A percentile compares a stretch with the other conserved stretches of the same genome.
These are phyloP conservation scores for Rhodocollybia butyracea DNA, from an alignment of 768 basidiomycete genomes.

Conservation along the genomic window DNA sequence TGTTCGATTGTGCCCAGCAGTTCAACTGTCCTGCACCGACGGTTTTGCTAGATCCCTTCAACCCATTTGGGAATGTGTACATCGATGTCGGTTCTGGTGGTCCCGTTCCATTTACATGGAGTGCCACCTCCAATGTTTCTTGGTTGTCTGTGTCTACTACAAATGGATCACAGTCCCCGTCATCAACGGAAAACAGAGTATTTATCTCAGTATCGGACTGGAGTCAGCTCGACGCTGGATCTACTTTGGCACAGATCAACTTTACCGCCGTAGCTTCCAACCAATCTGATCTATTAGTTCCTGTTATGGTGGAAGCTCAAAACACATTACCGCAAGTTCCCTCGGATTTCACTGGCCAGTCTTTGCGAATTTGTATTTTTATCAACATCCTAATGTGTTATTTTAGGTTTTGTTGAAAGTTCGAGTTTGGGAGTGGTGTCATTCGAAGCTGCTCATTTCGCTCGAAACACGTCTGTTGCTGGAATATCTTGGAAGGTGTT, in stretches of 20 bases:
- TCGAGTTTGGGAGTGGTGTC: conserved; percentile 55
- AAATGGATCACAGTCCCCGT: conserved; percentile 46
- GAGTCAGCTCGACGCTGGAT: conserved; percentile 38
- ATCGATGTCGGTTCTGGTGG: conserved; percentile 64
- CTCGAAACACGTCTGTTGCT: conserved; percentile 42
- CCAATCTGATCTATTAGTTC: conserved; percentile 31
- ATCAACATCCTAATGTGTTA: neutral
- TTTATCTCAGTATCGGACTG: conserved; percentile 55
- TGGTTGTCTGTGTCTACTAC: conserved; percentile 51
- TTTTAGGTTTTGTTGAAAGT: conserved; percentile 53
- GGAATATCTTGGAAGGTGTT: conserved; percentile 58
- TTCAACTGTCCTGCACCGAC: conserved; percentile 50
- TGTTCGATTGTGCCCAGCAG: conserved; percentile 46
- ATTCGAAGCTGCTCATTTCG: conserved; percentile 63
- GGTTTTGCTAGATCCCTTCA: conserved; percentile 54
- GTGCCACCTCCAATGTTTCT: conserved; percentile 40
- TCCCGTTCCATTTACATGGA: conserved; percentile 54
- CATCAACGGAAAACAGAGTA: conserved; percentile 48
- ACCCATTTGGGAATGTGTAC: conserved; percentile 49
- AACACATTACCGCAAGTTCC: conserved; percentile 35
- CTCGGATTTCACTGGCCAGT: conserved; percentile 44
- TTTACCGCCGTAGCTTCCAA: conserved; percentile 43
- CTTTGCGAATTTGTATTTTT: neutral
- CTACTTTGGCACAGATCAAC: conserved; percentile 35
- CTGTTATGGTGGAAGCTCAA: conserved; percentile 28